Percentiles rank a stretch among this genome's conserved stretches.
Conservation (phyloP, 371 early-diverging fungal species). For the Dichotomocladium elegans region DNA sequence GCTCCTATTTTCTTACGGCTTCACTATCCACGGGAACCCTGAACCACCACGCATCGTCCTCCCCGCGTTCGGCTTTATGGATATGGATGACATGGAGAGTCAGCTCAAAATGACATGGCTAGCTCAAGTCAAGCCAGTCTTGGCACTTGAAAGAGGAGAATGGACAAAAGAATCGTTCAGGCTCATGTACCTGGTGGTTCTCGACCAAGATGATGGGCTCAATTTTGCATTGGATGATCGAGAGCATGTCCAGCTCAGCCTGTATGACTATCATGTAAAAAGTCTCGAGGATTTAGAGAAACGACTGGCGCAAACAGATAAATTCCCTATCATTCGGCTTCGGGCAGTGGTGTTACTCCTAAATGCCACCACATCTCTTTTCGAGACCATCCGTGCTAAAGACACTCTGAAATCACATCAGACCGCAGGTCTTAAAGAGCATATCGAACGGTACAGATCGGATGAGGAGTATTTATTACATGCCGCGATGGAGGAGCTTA, state of each 20-base stretch:
- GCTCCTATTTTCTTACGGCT: slow-evolving; percentile 59
- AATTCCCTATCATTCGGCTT: slow-evolving; percentile 17
- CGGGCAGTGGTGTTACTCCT: slow-evolving; percentile 19
- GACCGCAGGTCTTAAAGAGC: background rate
- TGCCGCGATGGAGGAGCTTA: background rate
- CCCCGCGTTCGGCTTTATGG: slow-evolving; percentile 15
- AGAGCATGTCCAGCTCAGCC: background rate
- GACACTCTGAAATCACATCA: too few species aligned
- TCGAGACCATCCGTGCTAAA: background rate
- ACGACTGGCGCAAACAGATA: background rate
- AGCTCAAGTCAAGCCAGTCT: background rate
- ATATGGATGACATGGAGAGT: slow-evolving; percentile 8
- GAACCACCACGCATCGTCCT: slow-evolving; percentile 11
- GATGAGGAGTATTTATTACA: slow-evolving; percentile 7
- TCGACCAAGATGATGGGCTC: slow-evolving; percentile 21
- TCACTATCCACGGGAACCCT: slow-evolving; percentile 37
- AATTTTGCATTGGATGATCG: background rate
- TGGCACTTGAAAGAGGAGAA: background rate
- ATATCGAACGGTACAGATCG: slow-evolving; percentile 2
- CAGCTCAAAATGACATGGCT: slow-evolving; percentile 13
- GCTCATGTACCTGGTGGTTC: slow-evolving; percentile 22
- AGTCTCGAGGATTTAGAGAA: slow-evolving; percentile 4
- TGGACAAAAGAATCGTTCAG: slow-evolving; percentile 15
- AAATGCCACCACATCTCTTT: slow-evolving; percentile 20
- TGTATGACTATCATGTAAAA: background rate